Evolutionary conservation across 2,329 filamentous ascomycete genomes (phyloP), one percentile per base, ranked within the genome.

Genomic region (Stagonosporopsis cucurbitacearum): DNA sequence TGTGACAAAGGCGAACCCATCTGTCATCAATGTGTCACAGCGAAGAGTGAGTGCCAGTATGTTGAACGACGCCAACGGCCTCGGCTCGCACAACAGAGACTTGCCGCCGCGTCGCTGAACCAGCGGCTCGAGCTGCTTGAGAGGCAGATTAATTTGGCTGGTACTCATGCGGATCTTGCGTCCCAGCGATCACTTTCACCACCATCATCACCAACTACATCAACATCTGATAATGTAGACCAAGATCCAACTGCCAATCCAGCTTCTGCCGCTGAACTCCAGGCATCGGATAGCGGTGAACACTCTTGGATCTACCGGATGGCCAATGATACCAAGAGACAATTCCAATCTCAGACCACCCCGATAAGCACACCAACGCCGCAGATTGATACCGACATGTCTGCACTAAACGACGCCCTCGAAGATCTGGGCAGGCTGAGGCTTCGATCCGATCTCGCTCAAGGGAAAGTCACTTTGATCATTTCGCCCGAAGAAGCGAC

Each of bases 301-400:
- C 20, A 42, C 3, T 52, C 63, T 39, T 69, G 69, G 69, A 66
- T 72, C 9, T 71, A 67, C 50, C 68, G 59, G 8, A 57, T 71
- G 52, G 69, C 68, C 9, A 69, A 50, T 9, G 64, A 70, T 37
- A 60, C 66, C 2, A 62, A 57, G 30, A 62, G 56, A 12, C 66
- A 59, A 37, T 70, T 72, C 22, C 64, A 70, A 35, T 48, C 39
- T 20, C 62, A 66, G 28, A 46, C 57, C 4, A 63, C 67, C 2
- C 66, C 67, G 22, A 57, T 60, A 20, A 50, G 44, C 40, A 67
- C 67, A 8, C 63, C 68, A 33, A 59, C 49, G 15, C 57, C 57
- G 17, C 60, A 47, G 19, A 63, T 71, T n/a, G 64, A 70, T 40
- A 61, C 54, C 46, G 68, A 63, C 8, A 72, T 72, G 65, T 59